Evolutionary conservation across 78 protist genomes (phyloP).

Genomic region (Dictyostelium purpureum): DNA sequence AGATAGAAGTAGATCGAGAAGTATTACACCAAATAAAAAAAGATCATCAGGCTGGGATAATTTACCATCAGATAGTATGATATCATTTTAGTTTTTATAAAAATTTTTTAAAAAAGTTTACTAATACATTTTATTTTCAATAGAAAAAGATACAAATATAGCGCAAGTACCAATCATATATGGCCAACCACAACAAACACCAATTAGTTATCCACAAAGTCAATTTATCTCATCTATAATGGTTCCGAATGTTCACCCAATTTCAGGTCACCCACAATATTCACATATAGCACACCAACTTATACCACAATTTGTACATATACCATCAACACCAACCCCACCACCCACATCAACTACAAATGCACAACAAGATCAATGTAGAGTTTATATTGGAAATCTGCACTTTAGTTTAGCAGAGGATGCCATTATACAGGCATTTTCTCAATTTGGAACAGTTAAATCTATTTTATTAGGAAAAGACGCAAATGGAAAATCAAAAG

Average conservation of each 20-base stretch:
- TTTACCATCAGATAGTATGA: background rate
- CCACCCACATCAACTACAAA: background rate
- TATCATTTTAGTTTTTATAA: background rate
- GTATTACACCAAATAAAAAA: background rate
- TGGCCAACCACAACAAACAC: too few relatives aligned
- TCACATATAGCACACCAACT: too few relatives aligned
- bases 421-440: slow-evolving; percentile 11
- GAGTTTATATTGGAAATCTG: slow-evolving; percentile 66
- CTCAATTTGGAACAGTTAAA: slow-evolving; percentile 52
- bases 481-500: slow-evolving; percentile 65
- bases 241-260: too few relatives aligned
- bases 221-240: too few relatives aligned
- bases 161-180: too few relatives aligned
- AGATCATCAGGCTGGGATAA: background rate
- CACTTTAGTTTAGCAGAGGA: slow-evolving; percentile 58
- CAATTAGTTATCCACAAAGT: too few relatives aligned
- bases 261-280: too few relatives aligned
- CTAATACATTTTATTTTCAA: too few relatives aligned
- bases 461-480: slow-evolving; percentile 48
- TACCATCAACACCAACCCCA: background rate
- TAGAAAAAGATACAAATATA: too few relatives aligned
- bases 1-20: slow-evolving; percentile 2
- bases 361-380: slow-evolving; percentile 18
- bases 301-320: background rate
- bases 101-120: background rate